Conservation (phyloP, 129 eudicot genomes). For the Flaveria linearis region DNA sequence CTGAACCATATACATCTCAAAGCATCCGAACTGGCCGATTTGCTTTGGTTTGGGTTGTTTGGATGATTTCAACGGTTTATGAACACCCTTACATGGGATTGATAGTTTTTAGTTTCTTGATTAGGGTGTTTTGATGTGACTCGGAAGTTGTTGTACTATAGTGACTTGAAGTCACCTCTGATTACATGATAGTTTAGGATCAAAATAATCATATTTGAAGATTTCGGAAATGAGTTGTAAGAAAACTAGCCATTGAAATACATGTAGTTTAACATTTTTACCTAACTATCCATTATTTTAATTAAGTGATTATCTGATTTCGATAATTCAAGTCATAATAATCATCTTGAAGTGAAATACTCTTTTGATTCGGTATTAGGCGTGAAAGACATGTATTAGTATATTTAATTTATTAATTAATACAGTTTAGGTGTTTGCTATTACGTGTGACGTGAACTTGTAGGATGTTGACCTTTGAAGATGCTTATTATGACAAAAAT, state of each 20-base stretch:
- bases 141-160: not conserved
- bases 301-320: not conserved
- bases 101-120: not conserved
- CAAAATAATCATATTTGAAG: not conserved
- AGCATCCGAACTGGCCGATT: not conserved
- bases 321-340: not conserved
- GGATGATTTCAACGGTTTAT: not conserved
- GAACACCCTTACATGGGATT: not conserved
- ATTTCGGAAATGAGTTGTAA: not conserved
- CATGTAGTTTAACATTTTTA: not conserved
- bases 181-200: not conserved
- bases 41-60: not conserved
- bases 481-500: constrained; percentile 69
- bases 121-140: not conserved
- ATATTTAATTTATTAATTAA: not conserved
- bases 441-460: constrained; percentile 34
- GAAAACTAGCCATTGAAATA: not conserved
- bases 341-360: not conserved
- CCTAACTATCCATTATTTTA: not conserved
- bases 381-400: not conserved
- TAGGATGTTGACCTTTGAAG: constrained; percentile 92
- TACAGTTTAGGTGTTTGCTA: constrained; percentile 24
- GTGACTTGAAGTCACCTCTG: not conserved
- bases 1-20: too few relatives aligned
- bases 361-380: not conserved